phyloP scores from a whole-genome alignment of 495 filamentous ascomycete species.

The Aspergillus mulundensis region DNA sequence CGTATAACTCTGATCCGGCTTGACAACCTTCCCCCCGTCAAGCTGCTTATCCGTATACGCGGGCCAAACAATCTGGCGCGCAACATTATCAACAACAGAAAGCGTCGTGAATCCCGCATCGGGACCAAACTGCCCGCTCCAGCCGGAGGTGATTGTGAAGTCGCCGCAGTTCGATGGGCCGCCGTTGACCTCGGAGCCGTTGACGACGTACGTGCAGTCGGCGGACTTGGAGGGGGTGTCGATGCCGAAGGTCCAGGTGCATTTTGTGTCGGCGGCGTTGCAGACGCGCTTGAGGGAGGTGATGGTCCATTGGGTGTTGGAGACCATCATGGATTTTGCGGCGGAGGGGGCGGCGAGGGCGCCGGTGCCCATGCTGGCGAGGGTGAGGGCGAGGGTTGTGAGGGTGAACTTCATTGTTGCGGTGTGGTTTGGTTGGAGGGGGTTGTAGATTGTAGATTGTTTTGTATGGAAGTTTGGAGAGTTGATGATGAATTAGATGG shows the following conservation, averaged over 20 bases:
- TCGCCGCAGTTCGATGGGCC: neutral
- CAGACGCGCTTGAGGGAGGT: neutral
- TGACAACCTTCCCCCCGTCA: neutral
- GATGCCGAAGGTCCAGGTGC: conserved; percentile 10
- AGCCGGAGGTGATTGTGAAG: conserved; percentile 6
- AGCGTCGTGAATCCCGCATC: neutral
- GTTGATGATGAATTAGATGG: neutral
- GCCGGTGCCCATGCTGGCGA: neutral
- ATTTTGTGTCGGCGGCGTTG: neutral
- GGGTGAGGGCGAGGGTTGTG: neutral
- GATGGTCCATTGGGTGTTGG: neutral
- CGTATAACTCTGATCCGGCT: conserved; percentile 1
- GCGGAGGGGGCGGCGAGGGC: neutral
- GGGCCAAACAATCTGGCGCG: neutral
- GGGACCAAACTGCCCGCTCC: conserved; percentile 2
- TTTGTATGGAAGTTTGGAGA: neutral
- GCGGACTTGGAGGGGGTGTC: neutral
- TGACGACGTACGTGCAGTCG: conserved; percentile 2
- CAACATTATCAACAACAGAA: neutral
- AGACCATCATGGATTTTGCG: conserved; percentile 6
- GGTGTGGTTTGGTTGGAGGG: neutral
- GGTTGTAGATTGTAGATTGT: neutral
- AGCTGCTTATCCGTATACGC: conserved; percentile 3
- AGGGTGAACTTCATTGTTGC: conserved; percentile 3
- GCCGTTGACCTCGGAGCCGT: neutral